Conservation (phyloP, 257 asterid genomes). For the Buddleja alternifolia region DNA sequence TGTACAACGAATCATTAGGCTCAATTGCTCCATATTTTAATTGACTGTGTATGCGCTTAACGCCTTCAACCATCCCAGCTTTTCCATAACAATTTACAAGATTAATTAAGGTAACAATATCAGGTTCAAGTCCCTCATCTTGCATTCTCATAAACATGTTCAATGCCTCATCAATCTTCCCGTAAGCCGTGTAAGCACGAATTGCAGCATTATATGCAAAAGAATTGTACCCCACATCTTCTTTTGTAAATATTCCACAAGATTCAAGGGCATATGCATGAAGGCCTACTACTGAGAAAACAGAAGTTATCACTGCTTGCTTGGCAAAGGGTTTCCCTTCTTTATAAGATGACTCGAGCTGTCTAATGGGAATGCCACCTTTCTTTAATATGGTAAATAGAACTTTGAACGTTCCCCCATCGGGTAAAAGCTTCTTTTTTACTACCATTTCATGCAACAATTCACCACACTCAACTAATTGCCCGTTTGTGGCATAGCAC, state of each 20-base stretch:
- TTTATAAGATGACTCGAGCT: conserved; percentile 61
- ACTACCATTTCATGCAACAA: conserved; percentile 79
- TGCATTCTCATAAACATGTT: conserved; percentile 86
- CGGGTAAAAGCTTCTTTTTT: conserved; percentile 56
- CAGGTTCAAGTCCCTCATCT: conserved; percentile 81
- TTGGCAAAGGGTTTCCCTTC: conserved; percentile 71
- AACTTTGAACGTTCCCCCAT: conserved; percentile 66
- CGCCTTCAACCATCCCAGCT: conserved; percentile 91
- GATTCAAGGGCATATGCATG: conserved; percentile 76
- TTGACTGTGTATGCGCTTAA: conserved; percentile 71
- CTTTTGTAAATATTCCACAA: conserved; percentile 52
- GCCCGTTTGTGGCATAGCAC: conserved; percentile 72
- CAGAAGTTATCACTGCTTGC: conserved; percentile 76
- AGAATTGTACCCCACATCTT: conserved; percentile 47
- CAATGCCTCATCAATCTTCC: conserved; percentile 70
- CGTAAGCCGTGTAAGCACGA: conserved; percentile 64
- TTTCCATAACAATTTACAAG: conserved; percentile 82
- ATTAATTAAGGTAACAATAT: conserved; percentile 64
- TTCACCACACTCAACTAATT: conserved; percentile 73
- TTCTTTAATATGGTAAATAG: conserved; percentile 72
- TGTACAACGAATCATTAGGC: conserved; percentile 58
- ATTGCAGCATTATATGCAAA: conserved; percentile 83
- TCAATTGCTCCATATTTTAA: conserved; percentile 64
- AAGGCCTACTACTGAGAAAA: conserved; percentile 66
- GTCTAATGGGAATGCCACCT: conserved; percentile 58